phyloP scores from a whole-genome alignment of 2,329 filamentous ascomycete genomes.

The Alternaria arborescens region DNA sequence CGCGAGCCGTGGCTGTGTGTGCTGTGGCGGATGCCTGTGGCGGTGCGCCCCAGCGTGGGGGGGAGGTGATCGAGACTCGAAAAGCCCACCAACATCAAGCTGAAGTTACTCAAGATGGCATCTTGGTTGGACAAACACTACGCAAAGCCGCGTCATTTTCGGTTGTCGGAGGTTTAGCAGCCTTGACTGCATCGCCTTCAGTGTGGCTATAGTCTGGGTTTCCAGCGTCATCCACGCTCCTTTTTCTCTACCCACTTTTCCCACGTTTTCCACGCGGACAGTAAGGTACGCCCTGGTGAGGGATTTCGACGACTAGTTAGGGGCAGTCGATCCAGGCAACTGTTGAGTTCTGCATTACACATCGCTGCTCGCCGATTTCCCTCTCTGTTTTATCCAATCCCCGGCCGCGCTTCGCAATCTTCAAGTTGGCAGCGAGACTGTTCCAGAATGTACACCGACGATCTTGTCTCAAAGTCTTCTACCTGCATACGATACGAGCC shows the following conservation, averaged over 20 bases:
- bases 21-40: conserved; percentile 8
- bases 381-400: neutral
- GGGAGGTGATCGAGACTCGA: neutral
- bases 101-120: neutral
- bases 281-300: conserved; percentile 3
- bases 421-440: neutral
- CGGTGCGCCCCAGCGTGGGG: conserved; percentile 5
- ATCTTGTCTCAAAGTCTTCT: conserved; percentile 11
- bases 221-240: conserved; percentile 7
- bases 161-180: neutral
- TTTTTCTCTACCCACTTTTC: conserved; percentile 14
- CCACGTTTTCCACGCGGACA: conserved; percentile 3
- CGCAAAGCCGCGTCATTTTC: conserved; percentile 5
- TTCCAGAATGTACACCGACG: conserved; percentile 2
- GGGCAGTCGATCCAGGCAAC: neutral
- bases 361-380: conserved; percentile 2
- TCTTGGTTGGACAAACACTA: neutral
- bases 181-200: neutral
- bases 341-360: neutral
- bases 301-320: neutral
- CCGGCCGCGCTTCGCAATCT: conserved; percentile 9
- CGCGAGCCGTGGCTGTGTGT: conserved; percentile 9
- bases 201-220: conserved; percentile 5
- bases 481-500: conserved; percentile 13
- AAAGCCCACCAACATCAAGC: neutral